Evolutionary conservation across 83 land plant species (phyloP).

Genomic region (Isoetes engelmannii): DNA sequence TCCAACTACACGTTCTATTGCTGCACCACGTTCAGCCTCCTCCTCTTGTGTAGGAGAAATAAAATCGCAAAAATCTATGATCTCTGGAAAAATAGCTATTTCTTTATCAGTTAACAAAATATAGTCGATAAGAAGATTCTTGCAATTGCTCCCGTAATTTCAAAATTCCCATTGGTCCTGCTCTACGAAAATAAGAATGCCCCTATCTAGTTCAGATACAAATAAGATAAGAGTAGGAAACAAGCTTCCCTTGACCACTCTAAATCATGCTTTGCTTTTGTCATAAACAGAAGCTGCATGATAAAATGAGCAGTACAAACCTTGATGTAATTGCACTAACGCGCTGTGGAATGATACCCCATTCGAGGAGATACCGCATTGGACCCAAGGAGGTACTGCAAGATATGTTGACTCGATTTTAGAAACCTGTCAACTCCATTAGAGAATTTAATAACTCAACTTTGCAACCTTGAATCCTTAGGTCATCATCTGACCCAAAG

Average conservation of each 20-base stretch:
- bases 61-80: slow-evolving; percentile 69
- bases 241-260: too few species aligned
- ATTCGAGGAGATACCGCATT: too few species aligned
- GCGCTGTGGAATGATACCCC: not conserved
- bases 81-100: slow-evolving; percentile 42
- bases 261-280: not conserved
- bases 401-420: too few species aligned
- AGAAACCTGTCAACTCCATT: too few species aligned
- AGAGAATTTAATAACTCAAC: too few species aligned
- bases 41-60: slow-evolving; percentile 74
- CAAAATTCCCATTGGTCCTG: not conserved
- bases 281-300: not conserved
- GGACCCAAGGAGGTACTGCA: too few species aligned
- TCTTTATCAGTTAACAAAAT: not conserved
- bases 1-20: slow-evolving; percentile 46
- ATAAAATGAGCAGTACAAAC: not conserved
- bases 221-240: too few species aligned
- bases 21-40: slow-evolving; percentile 40
- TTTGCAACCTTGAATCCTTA: too few species aligned
- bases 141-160: not conserved
- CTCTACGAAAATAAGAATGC: not conserved
- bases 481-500: too few species aligned
- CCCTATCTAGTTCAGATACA: too few species aligned
- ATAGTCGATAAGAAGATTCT: not conserved
- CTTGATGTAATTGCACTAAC: slow-evolving; percentile 4